Evolutionary conservation across 345 rosid genomes (phyloP).

Genomic region (Acer negundo): DNA sequence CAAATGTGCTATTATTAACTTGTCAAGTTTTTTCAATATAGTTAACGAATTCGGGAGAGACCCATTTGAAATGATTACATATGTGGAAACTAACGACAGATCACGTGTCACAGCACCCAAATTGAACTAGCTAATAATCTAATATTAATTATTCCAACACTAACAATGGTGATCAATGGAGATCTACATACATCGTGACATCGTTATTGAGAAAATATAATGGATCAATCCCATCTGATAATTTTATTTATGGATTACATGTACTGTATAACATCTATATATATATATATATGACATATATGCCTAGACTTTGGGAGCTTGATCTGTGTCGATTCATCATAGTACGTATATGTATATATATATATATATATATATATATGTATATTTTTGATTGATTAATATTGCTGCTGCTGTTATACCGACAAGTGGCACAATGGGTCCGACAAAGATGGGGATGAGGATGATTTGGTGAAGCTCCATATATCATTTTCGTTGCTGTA

Average conservation of each 20-base stretch:
- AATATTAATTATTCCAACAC: not conserved
- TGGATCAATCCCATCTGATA: not conserved
- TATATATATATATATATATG: too few species aligned
- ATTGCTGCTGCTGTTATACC: constrained; percentile 37
- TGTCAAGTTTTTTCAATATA: constrained; percentile 39
- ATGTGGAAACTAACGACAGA: constrained; percentile 7
- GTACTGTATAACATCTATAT: constrained; percentile 5
- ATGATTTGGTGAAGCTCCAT: constrained; percentile 68
- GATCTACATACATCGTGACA: not conserved
- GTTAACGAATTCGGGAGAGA: constrained; percentile 40
- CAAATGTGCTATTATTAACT: constrained; percentile 41
- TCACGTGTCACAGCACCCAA: constrained; percentile 12
- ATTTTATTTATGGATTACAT: constrained; percentile 21
- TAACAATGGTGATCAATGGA: constrained; percentile 14
- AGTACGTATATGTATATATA: too few species aligned
- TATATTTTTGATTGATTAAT: not conserved
- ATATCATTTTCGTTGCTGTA: constrained; percentile 47
- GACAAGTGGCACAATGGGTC: constrained; percentile 76
- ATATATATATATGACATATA: not conserved
- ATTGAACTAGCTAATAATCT: not conserved
- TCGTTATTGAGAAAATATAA: constrained; percentile 11
- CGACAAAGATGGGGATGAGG: constrained; percentile 60
- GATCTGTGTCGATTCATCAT: constrained; percentile 9
- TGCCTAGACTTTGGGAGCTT: constrained; percentile 16
- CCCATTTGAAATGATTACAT: constrained; percentile 31